Base-by-base conservation (phyloP, 2,329 filamentous ascomycete genomes). In the Alternaria sp. region DNA sequence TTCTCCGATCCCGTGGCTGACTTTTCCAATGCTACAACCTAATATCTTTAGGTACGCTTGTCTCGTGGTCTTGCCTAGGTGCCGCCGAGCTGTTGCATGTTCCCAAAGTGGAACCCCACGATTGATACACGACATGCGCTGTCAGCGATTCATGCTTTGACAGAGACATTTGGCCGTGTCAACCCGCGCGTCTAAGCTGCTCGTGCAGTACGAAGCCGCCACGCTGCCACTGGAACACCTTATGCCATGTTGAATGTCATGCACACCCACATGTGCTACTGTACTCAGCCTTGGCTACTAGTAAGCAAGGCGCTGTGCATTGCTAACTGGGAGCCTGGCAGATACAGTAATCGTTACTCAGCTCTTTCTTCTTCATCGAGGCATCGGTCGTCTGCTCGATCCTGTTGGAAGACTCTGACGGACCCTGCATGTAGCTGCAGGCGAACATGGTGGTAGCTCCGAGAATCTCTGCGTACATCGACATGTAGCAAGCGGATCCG, bases 111-210 rank as follows among this genome's bases (percentile, higher is more conserved):
- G 60, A 44, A 50, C 45, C 56, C 60, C 56, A 47, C 44, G 44
- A 33, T 60, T 41, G 33, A 49, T 63, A 51, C 60, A 46, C 58
- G 37, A 57, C 68, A 69, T 73, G 73, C 73, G 71, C 58, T 63
- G 73, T 75, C 73, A 73, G 71, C 71, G 56, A 70, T 70, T 69
- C 65, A 63, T 54, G 23, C 30, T 63, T 58, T 72, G 68, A 73
- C 72, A 73, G 71, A 75, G 56, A 50, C n/a, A 41, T 56, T 41
- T 49, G 46, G 37, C 50, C 45, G 28, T 46, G 30, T 41, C 37
- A 44, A 23, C 45, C 49, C 26, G 45, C 20, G 43, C 23, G 26
- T 55, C 21, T 45, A 60, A 41, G 25, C 50, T 55, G 30, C 15
- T 44, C 14, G 41, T 53, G 49, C 49, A 37, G 49, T 53, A 21